phyloP scores from a whole-genome alignment of 805 yeast species.

The Candida awuae region DNA sequence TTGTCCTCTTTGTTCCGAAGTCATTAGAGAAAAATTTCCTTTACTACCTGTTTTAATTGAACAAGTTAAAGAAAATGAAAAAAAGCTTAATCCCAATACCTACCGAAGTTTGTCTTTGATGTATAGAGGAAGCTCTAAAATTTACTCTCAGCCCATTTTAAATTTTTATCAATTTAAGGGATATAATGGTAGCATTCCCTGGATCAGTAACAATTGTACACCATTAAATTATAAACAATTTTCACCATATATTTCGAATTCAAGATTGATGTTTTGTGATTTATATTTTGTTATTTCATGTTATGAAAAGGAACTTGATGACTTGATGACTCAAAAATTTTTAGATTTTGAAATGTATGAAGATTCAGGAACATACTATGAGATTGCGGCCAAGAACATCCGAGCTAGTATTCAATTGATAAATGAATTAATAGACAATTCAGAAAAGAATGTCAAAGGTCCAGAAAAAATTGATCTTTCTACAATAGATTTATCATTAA shows the following conservation, averaged over 20 bases:
- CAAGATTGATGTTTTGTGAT: conserved; percentile 66
- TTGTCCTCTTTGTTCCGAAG: conserved; percentile 74
- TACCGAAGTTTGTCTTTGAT: conserved; percentile 58
- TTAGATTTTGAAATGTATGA: conserved; percentile 53
- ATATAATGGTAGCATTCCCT: conserved; percentile 44
- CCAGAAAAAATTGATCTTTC: conserved; percentile 24
- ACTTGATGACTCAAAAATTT: conserved; percentile 42
- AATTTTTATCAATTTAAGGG: conserved; percentile 19
- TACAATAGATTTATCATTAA: background rate
- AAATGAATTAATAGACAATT: conserved; percentile 25
- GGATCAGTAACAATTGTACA: conserved; percentile 27
- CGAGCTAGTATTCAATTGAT: conserved; percentile 36
- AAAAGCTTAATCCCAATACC: conserved; percentile 47
- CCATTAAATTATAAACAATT: conserved; percentile 18
- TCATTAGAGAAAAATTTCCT: conserved; percentile 43
- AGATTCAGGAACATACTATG: conserved; percentile 48
- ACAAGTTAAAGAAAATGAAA: conserved; percentile 38
- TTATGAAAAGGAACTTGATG: conserved; percentile 51
- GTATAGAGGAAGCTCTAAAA: conserved; percentile 34
- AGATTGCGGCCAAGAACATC: conserved; percentile 49
- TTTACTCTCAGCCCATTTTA: conserved; percentile 28
- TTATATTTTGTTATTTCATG: conserved; percentile 43
- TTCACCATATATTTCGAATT: conserved; percentile 36
- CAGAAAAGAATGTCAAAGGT: conserved; percentile 12
- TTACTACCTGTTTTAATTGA: conserved; percentile 58